Evolutionary conservation across 345 rosid species (phyloP), one percentile per base, ranked within the genome.

Genomic region (Syzygium aqueum): DNA sequence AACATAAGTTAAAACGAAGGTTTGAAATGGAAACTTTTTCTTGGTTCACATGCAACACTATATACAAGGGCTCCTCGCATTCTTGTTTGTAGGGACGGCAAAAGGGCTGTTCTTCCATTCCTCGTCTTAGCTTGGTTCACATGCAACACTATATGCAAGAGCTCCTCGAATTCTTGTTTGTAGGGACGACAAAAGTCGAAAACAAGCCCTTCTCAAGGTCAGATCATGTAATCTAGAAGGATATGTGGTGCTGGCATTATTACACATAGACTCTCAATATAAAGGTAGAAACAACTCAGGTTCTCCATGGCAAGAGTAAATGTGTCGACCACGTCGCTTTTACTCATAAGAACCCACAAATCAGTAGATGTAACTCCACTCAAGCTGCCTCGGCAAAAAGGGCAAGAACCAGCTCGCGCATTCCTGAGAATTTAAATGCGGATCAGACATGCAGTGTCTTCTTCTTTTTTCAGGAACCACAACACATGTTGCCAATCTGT

Each of bases 381-480:
- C 30, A 94, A 91, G 92, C 94, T 90, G 86, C 95, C 92, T 1
- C 96, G 96, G 86, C 96, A 93, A 87, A 93, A 95, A 12, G 98
- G 96, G 86, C 95, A 95, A 88, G 96, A 94, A 88, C 94, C 91
- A 46, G 98, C 94, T 50, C 95, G 92, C 46, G 59, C 63, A 40
- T 91, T 92, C 98, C 97, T 95, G 93, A 85, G 59, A 87, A 88
- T 87, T 85, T 73, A 73, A 40, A 37, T 27, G 21, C 7, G 1
- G 25, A 37, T 73, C 80, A 37, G 80, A 19, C 80, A 19, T 33
- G 80, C 37, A 22, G 21, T 73, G 21, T 37, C 49, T 25, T 19
- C 49, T 19, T 17, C 43, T 19, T 9, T 73, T 73, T 73, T 73
- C 80, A 73, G 80, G 49, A 37, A 30, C 49, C 80, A 10, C 80